Evolutionary conservation across 2,329 filamentous ascomycete species (phyloP), one percentile per base, ranked within the genome.

Genomic region (Graphilbum fragrans): DNA sequence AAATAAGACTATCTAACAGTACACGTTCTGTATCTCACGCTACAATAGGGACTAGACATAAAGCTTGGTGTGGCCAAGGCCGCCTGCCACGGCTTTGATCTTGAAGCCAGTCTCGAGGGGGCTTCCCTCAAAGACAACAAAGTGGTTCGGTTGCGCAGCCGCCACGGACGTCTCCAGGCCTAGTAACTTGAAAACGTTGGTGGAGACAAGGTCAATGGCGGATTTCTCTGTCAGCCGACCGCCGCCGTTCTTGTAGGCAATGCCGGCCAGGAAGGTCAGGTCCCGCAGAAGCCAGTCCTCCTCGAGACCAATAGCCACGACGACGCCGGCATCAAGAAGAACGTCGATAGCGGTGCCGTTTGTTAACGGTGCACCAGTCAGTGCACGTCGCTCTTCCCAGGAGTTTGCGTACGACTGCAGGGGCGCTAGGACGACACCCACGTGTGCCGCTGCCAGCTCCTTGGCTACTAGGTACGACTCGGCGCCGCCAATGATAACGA

Each of bases 211-310:
- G 25, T 65, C 70, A 39, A 82, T 48, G 0, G 78, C 77, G 35
- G 67, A 62, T 49, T 62, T 63, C 55, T 77, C 67, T 7, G 58
- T 62, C 22, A 82, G 54, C 39, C 63, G 60, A 0, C 75, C 77
- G 3, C 62, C 65, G 29, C 72, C 62, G 46, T 82, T 82, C 48
- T 62, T 64, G 43, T 65, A 67, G 19, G 70, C 77, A 31, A 72
- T 72, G 1, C 77, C 78, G 0, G 79, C 79, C 36, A 73, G 57
- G 42, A 82, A 58, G 0, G 65, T 70, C 46, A 82, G 50, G 46
- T 82, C 73, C 23, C 76, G 63, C 4, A 80, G 65, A 39, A 74
- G 53, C 74, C 73, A 82, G 49, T 79, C 74, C 52, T 81, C 75
- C 34, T 69, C 63, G 5, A 78, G 63, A 1, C 76, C 73, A 20